Evolutionary conservation across 179 eudicot genomes (phyloP).

Genomic region (Vitellaria paradoxa): DNA sequence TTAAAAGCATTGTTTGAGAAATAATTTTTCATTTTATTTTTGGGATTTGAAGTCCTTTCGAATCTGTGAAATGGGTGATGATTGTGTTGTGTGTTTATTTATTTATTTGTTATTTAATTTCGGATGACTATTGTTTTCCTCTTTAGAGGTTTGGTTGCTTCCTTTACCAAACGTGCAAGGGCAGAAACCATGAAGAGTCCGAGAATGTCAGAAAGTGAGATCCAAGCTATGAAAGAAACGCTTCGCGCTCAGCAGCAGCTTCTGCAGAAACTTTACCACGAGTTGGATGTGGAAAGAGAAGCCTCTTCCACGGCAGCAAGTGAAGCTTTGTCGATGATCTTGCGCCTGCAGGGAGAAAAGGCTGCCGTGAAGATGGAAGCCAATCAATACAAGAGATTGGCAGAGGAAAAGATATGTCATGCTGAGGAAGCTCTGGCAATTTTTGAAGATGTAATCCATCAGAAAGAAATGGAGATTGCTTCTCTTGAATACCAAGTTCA

Average conservation of each 20-base stretch:
- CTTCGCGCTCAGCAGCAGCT: conserved; percentile 79
- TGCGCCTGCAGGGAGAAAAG: conserved; percentile 90
- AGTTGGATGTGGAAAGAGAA: conserved; percentile 88
- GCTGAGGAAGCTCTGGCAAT: conserved; percentile 74
- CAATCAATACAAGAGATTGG: conserved; percentile 81
- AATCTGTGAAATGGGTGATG: neutral
- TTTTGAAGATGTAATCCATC: conserved; percentile 71
- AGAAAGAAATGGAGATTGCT: conserved; percentile 90
- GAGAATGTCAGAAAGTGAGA: conserved; percentile 34
- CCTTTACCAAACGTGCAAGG: conserved; percentile 22
- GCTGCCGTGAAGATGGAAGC: conserved; percentile 92
- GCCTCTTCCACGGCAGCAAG: conserved; percentile 78
- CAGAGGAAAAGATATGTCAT: conserved; percentile 83
- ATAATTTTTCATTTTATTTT: neutral
- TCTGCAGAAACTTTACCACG: conserved; percentile 72
- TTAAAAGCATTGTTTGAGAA: neutral
- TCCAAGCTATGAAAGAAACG: conserved; percentile 50
- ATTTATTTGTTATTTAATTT: no score
- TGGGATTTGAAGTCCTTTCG: neutral
- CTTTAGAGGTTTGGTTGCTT: neutral
- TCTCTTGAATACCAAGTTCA: conserved; percentile 80
- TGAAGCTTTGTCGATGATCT: conserved; percentile 81
- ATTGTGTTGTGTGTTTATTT: neutral
- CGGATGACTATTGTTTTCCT: neutral
- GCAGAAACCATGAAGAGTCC: conserved; percentile 29